These are phyloP conservation scores for Xerocomus spinulosus DNA, from an alignment of 768 basidiomycete species.

Conservation along the genomic window DNA sequence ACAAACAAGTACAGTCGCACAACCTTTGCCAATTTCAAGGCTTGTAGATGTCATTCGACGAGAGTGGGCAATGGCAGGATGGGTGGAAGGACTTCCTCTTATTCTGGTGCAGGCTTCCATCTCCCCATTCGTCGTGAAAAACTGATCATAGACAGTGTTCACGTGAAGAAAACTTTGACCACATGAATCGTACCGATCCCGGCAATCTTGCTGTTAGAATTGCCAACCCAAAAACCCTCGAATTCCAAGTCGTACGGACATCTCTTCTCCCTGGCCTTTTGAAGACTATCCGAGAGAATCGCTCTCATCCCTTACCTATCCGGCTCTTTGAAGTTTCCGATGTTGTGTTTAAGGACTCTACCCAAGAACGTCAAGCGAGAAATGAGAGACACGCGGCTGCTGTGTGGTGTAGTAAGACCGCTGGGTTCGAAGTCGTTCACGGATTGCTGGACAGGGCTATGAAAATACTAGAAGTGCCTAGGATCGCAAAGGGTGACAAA, in stretches of 20 bases:
- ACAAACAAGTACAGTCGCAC: slow-evolving; percentile 88
- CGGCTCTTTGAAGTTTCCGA: slow-evolving; percentile 93
- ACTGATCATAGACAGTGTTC: slow-evolving; percentile 64
- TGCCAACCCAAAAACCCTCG: slow-evolving; percentile 95
- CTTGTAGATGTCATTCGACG: slow-evolving; percentile 81
- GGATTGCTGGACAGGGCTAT: slow-evolving; percentile 92
- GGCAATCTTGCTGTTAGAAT: slow-evolving; percentile 81
- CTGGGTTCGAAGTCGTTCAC: slow-evolving; percentile 95
- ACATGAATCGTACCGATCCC: slow-evolving; percentile 83
- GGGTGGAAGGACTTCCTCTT: slow-evolving; percentile 92
- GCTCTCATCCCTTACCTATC: slow-evolving; percentile 86
- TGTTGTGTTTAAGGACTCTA: slow-evolving; percentile 81
- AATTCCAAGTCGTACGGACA: slow-evolving; percentile 97
- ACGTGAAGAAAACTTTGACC: slow-evolving; percentile 96
- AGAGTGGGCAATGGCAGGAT: slow-evolving; percentile 94
- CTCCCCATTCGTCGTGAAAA: background rate
- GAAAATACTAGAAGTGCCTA: slow-evolving; percentile 91
- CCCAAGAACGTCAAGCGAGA: slow-evolving; percentile 75
- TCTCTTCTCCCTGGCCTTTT: slow-evolving; percentile 93
- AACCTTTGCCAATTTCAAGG: slow-evolving; percentile 85
- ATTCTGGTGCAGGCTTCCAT: slow-evolving; percentile 59
- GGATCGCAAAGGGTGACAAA: slow-evolving; percentile 55
- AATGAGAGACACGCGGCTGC: slow-evolving; percentile 88
- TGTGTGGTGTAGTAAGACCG: slow-evolving; percentile 94
- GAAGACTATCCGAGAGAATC: slow-evolving; percentile 96